Base-by-base conservation (phyloP, 768 basidiomycete species). In the Pisolithus microcarpus region DNA sequence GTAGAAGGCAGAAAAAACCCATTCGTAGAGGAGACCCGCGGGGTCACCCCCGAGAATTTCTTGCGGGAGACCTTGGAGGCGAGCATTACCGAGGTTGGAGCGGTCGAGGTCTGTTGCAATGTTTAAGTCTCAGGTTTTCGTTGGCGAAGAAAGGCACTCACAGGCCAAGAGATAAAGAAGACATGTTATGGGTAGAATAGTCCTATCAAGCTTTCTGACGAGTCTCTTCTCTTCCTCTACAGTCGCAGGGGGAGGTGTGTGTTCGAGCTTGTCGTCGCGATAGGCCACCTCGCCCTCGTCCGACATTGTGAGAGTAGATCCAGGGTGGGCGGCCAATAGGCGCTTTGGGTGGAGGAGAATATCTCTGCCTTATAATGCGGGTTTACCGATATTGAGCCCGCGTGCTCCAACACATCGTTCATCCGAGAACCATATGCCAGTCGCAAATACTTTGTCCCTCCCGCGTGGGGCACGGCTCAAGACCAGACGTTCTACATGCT, bases 1-100 rank as follows among this genome's bases (percentile, higher is more conserved):
- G 71, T 82, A 90, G 68, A 90, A 91, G 5, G 74, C 75, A 1
- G 86, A 87, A 57, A 78, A 85, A 38, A 85, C 68, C 87, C 86
- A 89, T 61, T 85, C 80, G 60, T 80, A 89, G 16, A 80, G 71
- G 30, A 70, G 54, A 1, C 87, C 87, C 0, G 78, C 80, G 2
- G 75, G 76, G 61, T 89, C 87, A 7, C 86, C 85, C 7, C 74
- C 71, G 8, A 90, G 77, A 9, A 72, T 68, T 57, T 89, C 84
- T 31, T 81, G 65, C 5, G 82, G 75, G 3, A 91, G 71, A n/a
- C 84, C 82, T 68, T 85, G 85, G 18, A 89, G 69, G 51, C 87
- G 77, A 23, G 88, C 88, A 62, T 90, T 90, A 9, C 87, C 87
- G 37, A 89, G 63, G 57, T 90, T 89, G 5, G 80, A 81, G 53